A percentile compares a stretch with the other conserved stretches of the same genome.
These are phyloP conservation scores for Neurospora crassa DNA, from an alignment of 2,329 filamentous ascomycete species.

Conservation along the genomic window DNA sequence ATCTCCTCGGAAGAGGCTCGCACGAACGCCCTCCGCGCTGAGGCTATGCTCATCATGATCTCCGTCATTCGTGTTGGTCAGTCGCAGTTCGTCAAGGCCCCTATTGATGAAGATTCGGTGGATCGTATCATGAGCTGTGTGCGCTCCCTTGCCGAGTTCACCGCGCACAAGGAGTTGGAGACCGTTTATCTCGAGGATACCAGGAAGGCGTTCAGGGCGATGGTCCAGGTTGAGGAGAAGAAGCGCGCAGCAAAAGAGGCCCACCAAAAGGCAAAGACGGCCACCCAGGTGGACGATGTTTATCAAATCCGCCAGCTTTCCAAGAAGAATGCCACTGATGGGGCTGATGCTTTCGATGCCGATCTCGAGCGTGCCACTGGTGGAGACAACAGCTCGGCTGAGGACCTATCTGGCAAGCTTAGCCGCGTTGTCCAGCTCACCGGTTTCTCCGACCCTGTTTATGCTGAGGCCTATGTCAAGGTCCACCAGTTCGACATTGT, in stretches of 20 bases:
- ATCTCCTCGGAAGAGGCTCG: slow-evolving; percentile 78
- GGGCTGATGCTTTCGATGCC: slow-evolving; percentile 73
- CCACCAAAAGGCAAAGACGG: slow-evolving; percentile 83
- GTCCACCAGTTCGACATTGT: slow-evolving; percentile 99
- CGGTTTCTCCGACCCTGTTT: slow-evolving; percentile 95
- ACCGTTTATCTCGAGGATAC: slow-evolving; percentile 92
- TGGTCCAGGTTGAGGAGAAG: slow-evolving; percentile 96
- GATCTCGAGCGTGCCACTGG: slow-evolving; percentile 93
- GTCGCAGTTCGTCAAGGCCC: slow-evolving; percentile 96
- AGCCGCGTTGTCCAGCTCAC: slow-evolving; percentile 95
- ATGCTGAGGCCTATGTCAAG: slow-evolving; percentile 98
- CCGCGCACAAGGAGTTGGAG: slow-evolving; percentile 81
- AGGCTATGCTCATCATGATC: slow-evolving; percentile 99
- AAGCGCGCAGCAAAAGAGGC: slow-evolving; percentile 95
- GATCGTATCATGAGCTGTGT: slow-evolving; percentile 98
- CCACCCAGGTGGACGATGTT: slow-evolving; percentile 91
- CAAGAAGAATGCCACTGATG: slow-evolving; percentile 79
- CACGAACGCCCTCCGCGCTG: slow-evolving; percentile 87
- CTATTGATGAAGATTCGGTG: slow-evolving; percentile 96
- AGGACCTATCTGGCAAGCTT: slow-evolving; percentile 87
- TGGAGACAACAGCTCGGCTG: slow-evolving; percentile 65
- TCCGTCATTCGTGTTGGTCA: slow-evolving; percentile 96
- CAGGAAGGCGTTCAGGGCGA: slow-evolving; percentile 86
- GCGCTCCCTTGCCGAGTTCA: slow-evolving; percentile 81
- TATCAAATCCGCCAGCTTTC: slow-evolving; percentile 86